These are phyloP conservation scores for Starmerella cellae DNA, from an alignment of 805 yeast species.

Conservation along the genomic window DNA sequence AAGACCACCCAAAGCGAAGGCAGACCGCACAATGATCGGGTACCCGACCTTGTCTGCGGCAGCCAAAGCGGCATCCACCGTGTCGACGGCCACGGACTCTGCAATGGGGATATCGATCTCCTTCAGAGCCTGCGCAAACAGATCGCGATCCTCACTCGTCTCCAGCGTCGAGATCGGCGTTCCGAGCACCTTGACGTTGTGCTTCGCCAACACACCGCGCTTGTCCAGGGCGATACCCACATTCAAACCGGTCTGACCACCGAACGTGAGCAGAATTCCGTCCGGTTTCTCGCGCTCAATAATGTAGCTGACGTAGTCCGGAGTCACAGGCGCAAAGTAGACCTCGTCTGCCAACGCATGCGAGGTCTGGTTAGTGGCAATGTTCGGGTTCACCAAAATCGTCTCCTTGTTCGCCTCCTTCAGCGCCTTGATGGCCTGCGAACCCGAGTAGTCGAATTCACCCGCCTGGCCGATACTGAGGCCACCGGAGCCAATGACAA, in stretches of 20 bases:
- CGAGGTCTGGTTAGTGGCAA: conserved; percentile 93
- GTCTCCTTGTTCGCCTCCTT: conserved; percentile 79
- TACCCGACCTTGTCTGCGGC: conserved; percentile 85
- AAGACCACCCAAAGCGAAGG: conserved; percentile 91
- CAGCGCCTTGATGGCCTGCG: conserved; percentile 93
- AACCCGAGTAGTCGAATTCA: conserved; percentile 89
- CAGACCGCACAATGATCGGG: conserved; percentile 95
- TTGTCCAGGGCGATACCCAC: conserved; percentile 91
- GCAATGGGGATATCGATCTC: conserved; percentile 95
- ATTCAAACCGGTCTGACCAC: conserved; percentile 96
- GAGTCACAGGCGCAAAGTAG: conserved; percentile 89
- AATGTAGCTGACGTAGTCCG: conserved; percentile 89
- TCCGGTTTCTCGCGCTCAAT: conserved; percentile 95
- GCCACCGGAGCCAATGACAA: conserved; percentile 95
- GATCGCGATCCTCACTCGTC: conserved; percentile 94
- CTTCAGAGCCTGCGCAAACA: conserved; percentile 87
- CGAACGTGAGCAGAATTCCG: conserved; percentile 89
- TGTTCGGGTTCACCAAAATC: conserved; percentile 84
- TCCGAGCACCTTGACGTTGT: conserved; percentile 88
- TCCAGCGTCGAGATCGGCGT: conserved; percentile 93
- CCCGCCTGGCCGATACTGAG: conserved; percentile 97
- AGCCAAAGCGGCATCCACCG: conserved; percentile 79
- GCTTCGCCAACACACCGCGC: conserved; percentile 85
- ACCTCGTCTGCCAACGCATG: conserved; percentile 91
- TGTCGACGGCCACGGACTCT: conserved; percentile 88